Evolutionary conservation across 2,329 filamentous ascomycete genomes (phyloP).

Genomic region (Diaporthe vaccinii): DNA sequence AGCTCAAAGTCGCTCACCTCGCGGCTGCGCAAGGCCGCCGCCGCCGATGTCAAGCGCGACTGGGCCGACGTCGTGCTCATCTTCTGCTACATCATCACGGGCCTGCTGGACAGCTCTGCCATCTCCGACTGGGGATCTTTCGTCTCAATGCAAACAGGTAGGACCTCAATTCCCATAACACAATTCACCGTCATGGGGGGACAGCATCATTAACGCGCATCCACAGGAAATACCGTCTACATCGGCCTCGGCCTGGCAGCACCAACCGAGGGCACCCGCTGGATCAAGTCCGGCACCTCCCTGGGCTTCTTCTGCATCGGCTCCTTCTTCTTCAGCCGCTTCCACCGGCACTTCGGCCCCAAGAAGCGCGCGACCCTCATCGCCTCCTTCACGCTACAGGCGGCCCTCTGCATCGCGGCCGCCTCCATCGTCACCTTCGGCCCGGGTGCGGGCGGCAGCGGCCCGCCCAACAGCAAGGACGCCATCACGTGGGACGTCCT

Average conservation of each 20-base stretch:
- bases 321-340: conserved; percentile 77
- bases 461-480: conserved; percentile 51
- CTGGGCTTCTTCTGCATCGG: conserved; percentile 80
- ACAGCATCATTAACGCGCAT: neutral
- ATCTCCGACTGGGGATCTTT: conserved; percentile 85
- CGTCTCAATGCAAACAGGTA: conserved; percentile 86
- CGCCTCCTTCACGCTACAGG: conserved; percentile 68
- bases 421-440: conserved; percentile 67
- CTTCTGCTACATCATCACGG: conserved; percentile 82
- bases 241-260: conserved; percentile 80
- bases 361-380: conserved; percentile 75
- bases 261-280: conserved; percentile 67
- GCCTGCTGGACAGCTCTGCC: conserved; percentile 81
- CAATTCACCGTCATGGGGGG: neutral
- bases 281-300: conserved; percentile 80
- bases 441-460: conserved; percentile 46
- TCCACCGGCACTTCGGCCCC: conserved; percentile 74
- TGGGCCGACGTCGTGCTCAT: conserved; percentile 79
- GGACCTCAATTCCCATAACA: conserved; percentile 37
- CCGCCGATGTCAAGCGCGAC: conserved; percentile 67
- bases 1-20: conserved; percentile 44
- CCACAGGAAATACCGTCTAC: conserved; percentile 80
- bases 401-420: conserved; percentile 62
- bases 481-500: conserved; percentile 71
- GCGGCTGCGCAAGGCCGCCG: conserved; percentile 53